phyloP scores from a whole-genome alignment of 768 basidiomycete species.

The Rhodotorula paludigena region DNA sequence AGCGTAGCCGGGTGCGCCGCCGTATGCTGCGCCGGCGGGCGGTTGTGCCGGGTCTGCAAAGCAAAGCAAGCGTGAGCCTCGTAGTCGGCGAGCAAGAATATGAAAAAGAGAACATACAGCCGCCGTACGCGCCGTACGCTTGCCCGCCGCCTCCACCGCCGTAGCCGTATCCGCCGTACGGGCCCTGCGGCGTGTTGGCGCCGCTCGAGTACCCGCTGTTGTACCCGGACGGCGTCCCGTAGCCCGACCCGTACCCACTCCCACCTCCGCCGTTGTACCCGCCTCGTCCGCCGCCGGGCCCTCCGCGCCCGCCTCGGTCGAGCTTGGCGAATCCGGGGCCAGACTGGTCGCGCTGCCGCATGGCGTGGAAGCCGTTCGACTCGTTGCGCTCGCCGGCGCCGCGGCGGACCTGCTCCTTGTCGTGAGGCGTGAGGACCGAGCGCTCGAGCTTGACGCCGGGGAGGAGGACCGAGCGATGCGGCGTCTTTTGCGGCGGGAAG shows the following conservation, averaged over 20 bases:
- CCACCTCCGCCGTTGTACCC: background rate
- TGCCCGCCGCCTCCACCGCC: background rate
- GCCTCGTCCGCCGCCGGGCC: background rate
- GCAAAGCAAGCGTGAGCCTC: no score
- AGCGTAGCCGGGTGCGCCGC: conserved; percentile 9
- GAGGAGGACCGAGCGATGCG: conserved; percentile 78
- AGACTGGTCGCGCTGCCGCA: conserved; percentile 14
- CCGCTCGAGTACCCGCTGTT: conserved; percentile 6
- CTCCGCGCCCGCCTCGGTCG: conserved; percentile 7
- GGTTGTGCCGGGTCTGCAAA: background rate
- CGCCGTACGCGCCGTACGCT: conserved; percentile 1
- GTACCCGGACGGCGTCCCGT: conserved; percentile 14
- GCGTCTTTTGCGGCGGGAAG: conserved; percentile 79
- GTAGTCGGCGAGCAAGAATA: background rate
- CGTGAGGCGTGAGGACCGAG: conserved; percentile 61
- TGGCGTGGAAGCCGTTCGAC: conserved; percentile 34
- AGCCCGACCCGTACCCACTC: conserved; percentile 2
- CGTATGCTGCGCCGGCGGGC: background rate
- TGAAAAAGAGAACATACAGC: conserved; percentile 6
- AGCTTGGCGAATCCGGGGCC: conserved; percentile 34
- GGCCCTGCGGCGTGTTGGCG: background rate
- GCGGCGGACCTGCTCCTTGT: conserved; percentile 56
- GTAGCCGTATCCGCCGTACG: conserved; percentile 32
- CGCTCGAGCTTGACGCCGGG: conserved; percentile 62
- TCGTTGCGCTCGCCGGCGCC: conserved; percentile 39